Percentiles rank a stretch among this genome's conserved stretches.
Evolutionary conservation across 306 rosid species (phyloP).

Genomic region (Vicia villosa): DNA sequence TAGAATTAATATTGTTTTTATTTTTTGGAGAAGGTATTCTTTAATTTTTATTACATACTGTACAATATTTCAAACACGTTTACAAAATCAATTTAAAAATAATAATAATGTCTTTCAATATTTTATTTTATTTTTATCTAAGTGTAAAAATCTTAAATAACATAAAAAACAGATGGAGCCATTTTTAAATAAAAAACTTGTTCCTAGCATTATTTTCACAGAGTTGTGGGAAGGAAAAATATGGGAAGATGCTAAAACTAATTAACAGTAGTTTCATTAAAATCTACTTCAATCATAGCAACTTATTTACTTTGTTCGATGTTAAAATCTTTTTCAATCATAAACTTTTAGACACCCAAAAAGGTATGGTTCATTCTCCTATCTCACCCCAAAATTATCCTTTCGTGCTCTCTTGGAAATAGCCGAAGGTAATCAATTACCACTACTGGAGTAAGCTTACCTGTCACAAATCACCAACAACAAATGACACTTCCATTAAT

Average conservation of each 20-base stretch:
- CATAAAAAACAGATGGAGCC: too few species aligned
- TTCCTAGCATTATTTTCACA: background rate
- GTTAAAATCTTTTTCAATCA: slow-evolving; percentile 40
- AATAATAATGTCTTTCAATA: too few species aligned
- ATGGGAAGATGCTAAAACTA: background rate
- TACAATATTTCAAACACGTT: too few species aligned
- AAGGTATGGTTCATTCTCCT: slow-evolving; percentile 24
- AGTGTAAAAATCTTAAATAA: too few species aligned
- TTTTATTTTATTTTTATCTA: too few species aligned
- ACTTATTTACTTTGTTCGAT: background rate
- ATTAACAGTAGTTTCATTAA: slow-evolving; percentile 10
- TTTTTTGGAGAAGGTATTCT: too few species aligned
- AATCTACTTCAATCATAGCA: slow-evolving; percentile 27
- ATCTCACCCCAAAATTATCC: slow-evolving; percentile 24
- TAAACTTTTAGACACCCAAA: slow-evolving; percentile 41
- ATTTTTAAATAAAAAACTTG: too few species aligned
- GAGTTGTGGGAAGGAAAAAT: background rate
- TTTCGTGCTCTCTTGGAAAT: slow-evolving; percentile 46
- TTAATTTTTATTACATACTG: too few species aligned
- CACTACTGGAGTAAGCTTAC: slow-evolving; percentile 5
- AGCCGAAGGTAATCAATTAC: slow-evolving; percentile 42
- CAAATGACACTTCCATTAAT: background rate
- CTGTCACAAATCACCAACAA: slow-evolving; percentile 40
- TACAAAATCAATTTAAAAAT: too few species aligned
- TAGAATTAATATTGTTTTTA: too few species aligned